These are phyloP conservation scores for Rhodofomes roseus DNA, from an alignment of 1,284 basidiomycete species.

Conservation along the genomic window DNA sequence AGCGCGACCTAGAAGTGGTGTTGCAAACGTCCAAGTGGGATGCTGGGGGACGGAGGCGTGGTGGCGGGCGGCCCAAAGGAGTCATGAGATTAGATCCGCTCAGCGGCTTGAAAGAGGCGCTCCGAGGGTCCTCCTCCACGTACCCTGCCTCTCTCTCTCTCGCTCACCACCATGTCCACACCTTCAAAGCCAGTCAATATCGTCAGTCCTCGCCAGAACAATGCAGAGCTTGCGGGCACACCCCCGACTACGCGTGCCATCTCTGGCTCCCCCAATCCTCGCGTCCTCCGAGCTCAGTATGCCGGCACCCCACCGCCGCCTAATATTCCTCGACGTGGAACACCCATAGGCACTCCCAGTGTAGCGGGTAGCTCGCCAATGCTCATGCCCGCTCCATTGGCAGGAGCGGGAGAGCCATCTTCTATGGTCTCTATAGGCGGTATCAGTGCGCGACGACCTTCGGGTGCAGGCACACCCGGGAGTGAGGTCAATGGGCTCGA, in stretches of 20 bases:
- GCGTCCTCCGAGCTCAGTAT: slow-evolving; percentile 57
- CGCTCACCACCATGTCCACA: slow-evolving; percentile 42
- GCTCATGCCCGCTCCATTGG: slow-evolving; percentile 4
- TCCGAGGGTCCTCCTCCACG: neutral
- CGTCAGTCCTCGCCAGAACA: slow-evolving; percentile 30
- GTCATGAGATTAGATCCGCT: slow-evolving; percentile 4
- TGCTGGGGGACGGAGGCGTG: neutral
- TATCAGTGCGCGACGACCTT: slow-evolving; percentile 30
- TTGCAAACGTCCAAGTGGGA: neutral
- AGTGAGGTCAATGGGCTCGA: slow-evolving; percentile 39
- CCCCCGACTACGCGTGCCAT: slow-evolving; percentile 17
- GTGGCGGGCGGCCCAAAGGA: neutral
- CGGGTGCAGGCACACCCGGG: slow-evolving; percentile 25
- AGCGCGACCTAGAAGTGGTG: neutral
- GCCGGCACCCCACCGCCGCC: slow-evolving; percentile 57
- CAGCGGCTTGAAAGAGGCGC: neutral
- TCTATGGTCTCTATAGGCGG: slow-evolving; percentile 26
- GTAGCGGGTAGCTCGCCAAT: slow-evolving; percentile 14
- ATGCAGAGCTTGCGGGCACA: slow-evolving; percentile 24
- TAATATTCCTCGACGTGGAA: slow-evolving; percentile 53
- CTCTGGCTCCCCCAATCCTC: slow-evolving; percentile 29
- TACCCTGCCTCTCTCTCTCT: slow-evolving; percentile 2
- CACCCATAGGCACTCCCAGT: slow-evolving; percentile 31
- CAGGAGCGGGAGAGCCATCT: slow-evolving; percentile 15
- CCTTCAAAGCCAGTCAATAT: slow-evolving; percentile 63